Evolutionary conservation across 257 asterid genomes (phyloP), one percentile per base, ranked within the genome.

Genomic region (Capsicum pubescens): DNA sequence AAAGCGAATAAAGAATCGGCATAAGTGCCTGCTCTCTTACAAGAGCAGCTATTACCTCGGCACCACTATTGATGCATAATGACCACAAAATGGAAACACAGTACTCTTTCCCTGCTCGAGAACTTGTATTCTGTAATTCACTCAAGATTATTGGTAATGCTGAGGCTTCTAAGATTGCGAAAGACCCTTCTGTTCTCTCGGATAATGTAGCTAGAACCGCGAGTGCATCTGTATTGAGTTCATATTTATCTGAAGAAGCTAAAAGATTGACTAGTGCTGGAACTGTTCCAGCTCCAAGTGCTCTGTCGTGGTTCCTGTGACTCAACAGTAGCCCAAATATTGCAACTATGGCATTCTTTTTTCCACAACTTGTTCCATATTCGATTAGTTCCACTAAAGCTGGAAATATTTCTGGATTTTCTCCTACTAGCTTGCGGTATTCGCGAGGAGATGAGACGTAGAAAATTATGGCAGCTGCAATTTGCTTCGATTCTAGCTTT

Each of bases 401-500:
- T 14, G 93, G 93, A 86, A 93, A 86, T 1, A 87, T 86, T 35
- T 86, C 90, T 4, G 60, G 68, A n/a, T 86, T 89, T 64, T 88
- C 94, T 9, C 96, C 97, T 0, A 93, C 90, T 81, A 82, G 26
- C 64, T 83, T 89, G 9, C 97, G 91, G 48, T 91, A 71, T 46
- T 91, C 92, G 3, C 91, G 91, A 8, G 86, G 74, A 3, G 98
- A 93, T 2, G 93, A 84, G 60, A 94, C 89, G 88, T 93, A 94
- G 55, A 94, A 94, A 2, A 93, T 69, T 4, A 87, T 85, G 2
- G 95, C 98, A 3, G 97, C 98, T 69, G 98, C 98, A 0, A 48
- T 89, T 80, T 94, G 98, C 67, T 83, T 86, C 5, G 92, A 77
- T 76, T 93, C 97, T 44, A 59, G 54, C 64, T 85, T 93, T 70